Conservation (phyloP, 2,329 filamentous ascomycete genomes). For the Chaetomium sp. region DNA sequence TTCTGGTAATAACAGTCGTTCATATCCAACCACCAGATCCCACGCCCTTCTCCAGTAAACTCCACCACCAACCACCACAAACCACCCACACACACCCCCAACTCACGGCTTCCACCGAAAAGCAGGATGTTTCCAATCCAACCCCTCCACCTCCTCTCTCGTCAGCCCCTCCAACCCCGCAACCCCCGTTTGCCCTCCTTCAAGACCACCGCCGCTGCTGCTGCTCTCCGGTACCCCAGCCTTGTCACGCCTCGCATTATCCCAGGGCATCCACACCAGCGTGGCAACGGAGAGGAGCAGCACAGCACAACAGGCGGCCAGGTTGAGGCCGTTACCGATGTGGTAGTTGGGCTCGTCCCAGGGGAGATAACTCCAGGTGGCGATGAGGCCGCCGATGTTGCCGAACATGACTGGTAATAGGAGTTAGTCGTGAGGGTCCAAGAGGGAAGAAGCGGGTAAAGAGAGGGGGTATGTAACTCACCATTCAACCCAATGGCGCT, state of each 20-base stretch:
- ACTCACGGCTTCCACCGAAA: conserved; percentile 50
- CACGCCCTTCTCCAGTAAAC: no score
- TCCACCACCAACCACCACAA: background rate
- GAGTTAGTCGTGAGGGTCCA: background rate
- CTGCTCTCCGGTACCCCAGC: conserved; percentile 48
- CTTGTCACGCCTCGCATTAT: conserved; percentile 51
- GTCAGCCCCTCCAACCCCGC: conserved; percentile 43
- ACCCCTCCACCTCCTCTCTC: conserved; percentile 47
- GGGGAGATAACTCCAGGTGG: conserved; percentile 57
- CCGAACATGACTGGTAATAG: conserved; percentile 23
- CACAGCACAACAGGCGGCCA: conserved; percentile 53
- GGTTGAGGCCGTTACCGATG: conserved; percentile 65
- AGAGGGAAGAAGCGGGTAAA: background rate
- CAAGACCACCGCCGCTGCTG: no score
- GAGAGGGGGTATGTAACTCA: background rate
- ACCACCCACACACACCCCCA: background rate
- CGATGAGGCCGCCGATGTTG: conserved; percentile 33
- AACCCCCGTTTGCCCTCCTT: no score
- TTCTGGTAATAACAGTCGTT: no score
- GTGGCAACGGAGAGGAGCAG: conserved; percentile 44
- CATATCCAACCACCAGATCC: no score
- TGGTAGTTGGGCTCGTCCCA: conserved; percentile 58
- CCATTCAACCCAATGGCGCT: conserved; percentile 24
- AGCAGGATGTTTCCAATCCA: conserved; percentile 63
- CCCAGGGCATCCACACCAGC: conserved; percentile 54